Conservation (phyloP, 1,284 basidiomycete genomes). For the Ceratobasidium sp. region DNA sequence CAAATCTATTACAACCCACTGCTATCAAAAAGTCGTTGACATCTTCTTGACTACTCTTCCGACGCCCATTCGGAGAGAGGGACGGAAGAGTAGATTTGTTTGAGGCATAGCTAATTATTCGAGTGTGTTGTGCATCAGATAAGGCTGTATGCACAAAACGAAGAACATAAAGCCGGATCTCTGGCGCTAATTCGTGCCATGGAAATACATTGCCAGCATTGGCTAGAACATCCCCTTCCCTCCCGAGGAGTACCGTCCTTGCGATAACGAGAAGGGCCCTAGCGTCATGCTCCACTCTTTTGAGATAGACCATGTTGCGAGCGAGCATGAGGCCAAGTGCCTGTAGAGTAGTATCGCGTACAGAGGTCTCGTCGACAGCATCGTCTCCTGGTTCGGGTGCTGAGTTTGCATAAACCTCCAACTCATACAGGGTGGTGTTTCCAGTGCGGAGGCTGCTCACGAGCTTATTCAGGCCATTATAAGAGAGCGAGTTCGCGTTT, state of each 20-base stretch:
- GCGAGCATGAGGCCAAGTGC: constrained; percentile 16
- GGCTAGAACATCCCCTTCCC: neutral
- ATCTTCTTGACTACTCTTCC: constrained; percentile 6
- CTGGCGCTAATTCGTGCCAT: constrained; percentile 30
- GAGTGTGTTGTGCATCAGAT: constrained; percentile 31
- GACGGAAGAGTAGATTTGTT: constrained; percentile 24
- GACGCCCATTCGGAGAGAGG: neutral
- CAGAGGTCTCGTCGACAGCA: neutral
- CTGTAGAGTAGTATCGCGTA: constrained; percentile 2
- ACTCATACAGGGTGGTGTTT: constrained; percentile 27
- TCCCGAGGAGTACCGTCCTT: constrained; percentile 7
- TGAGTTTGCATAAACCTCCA: constrained; percentile 36
- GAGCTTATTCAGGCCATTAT: constrained; percentile 22
- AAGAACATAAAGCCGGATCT: constrained; percentile 32
- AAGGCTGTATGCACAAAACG: constrained; percentile 13
- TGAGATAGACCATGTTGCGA: constrained; percentile 22
- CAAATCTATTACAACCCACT: constrained; percentile 38
- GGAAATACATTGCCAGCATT: neutral
- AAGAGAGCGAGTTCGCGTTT: constrained; percentile 64
- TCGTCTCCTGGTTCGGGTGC: neutral
- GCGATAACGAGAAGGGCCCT: constrained; percentile 6
- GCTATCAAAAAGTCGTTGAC: constrained; percentile 27
- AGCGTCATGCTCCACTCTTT: constrained; percentile 27
- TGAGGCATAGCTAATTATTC: constrained; percentile 36
- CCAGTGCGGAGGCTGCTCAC: neutral